These are phyloP conservation scores for Trichopus zeylanicus DNA, from an alignment of 116 monocot genomes.

Conservation along the genomic window DNA sequence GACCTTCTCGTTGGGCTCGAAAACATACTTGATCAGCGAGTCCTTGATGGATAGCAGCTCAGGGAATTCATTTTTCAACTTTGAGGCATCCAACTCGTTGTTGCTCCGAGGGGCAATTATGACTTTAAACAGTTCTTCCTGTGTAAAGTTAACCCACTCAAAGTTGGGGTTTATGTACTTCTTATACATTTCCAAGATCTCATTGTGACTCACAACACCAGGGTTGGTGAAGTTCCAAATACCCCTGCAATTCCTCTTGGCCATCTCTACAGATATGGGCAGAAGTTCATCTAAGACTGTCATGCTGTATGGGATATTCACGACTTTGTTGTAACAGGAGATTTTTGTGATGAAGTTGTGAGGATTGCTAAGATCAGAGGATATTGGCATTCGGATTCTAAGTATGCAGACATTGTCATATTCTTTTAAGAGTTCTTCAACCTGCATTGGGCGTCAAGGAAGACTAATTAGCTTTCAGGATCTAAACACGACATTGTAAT, in stretches of 20 bases:
- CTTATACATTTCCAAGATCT: conserved; percentile 74
- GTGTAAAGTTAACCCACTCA: conserved; percentile 51
- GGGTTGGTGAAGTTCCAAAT: too few species aligned
- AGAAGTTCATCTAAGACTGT: conserved; percentile 64
- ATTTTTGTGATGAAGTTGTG: conserved; percentile 78
- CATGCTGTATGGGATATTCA: conserved; percentile 79
- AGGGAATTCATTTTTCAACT: too few species aligned
- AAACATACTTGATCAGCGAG: too few species aligned
- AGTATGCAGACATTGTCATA: too few species aligned
- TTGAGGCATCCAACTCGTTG: conserved; percentile 62
- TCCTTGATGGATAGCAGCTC: conserved; percentile 56
- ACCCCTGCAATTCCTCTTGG: too few species aligned
- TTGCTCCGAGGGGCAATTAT: conserved; percentile 62
- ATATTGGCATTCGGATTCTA: conserved; percentile 66
- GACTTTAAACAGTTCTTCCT: conserved; percentile 71
- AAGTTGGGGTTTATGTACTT: conserved; percentile 44
- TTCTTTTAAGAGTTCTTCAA: conserved; percentile 61
- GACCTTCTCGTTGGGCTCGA: conserved; percentile 52
- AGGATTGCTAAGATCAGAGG: conserved; percentile 61
- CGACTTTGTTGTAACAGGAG: conserved; percentile 55
- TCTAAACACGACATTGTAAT: too few species aligned
- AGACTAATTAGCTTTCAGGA: not conserved
- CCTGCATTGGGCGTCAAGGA: conserved; percentile 23
- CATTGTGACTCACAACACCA: too few species aligned
- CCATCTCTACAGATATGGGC: too few species aligned